Evolutionary conservation across 2,329 filamentous ascomycete species (phyloP), one percentile per base, ranked within the genome.

Genomic region (Boeremia lycopersici): DNA sequence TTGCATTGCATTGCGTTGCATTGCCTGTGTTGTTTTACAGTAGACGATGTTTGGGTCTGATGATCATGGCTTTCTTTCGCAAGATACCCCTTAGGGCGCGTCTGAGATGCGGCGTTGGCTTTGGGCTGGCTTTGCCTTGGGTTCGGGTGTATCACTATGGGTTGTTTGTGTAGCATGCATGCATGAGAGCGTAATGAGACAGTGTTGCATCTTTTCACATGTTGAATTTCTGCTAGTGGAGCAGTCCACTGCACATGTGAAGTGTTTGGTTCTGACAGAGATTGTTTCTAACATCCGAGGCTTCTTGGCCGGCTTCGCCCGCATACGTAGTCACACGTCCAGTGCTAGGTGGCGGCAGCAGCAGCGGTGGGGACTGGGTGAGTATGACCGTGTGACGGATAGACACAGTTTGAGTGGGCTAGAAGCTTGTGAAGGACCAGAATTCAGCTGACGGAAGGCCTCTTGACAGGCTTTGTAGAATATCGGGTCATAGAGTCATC

Each of bases 51-150:
- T 29, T 28, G 15, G 28, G 38, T 39, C 29, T 40, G n/a, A 42
- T 36, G 40, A 33, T 49, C 29, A 36, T 36, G 49, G 39, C 44
- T 49, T 49, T 48, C 44, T 30, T 56, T 53, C 48, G 48, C 48
- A 49, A 53, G 40, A 57, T 53, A 57, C 49, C 54, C 54, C 44
- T 48, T 53, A 53, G 49, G 54, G 54, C 41, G 54, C 54, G 54
- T 53, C 48, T 57, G 54, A 53, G 44, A 49, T 42, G 49, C 26
- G 44, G 49, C 40, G 43, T 53, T 57, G 30, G 36, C 34, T 46
- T 43, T 12, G 40, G 40, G 23, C n/a, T 42, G 25, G 44, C 42
- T 41, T 30, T 41, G 12, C 25, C 26, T 12, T 10, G 10, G 13
- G 23, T 39, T 50, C 19, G 33, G 15, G 34, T 54, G 47, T 56